Conservation (phyloP, 2,329 filamentous ascomycete genomes). For the Cladosporium sp. region DNA sequence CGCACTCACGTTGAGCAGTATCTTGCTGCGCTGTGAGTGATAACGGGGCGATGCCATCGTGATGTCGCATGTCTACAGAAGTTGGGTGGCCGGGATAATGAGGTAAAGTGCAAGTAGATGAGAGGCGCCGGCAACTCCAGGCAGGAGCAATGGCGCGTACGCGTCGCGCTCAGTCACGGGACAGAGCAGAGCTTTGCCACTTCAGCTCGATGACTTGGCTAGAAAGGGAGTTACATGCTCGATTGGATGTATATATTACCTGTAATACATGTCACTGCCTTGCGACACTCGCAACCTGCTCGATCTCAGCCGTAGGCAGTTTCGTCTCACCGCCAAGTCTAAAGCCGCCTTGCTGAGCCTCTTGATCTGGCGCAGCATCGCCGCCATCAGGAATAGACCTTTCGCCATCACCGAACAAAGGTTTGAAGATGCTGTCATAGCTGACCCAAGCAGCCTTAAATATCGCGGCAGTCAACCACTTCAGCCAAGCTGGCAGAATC, state of each 20-base stretch:
- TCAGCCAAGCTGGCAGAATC: slow-evolving; percentile 64
- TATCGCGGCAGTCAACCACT: slow-evolving; percentile 46
- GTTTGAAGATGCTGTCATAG: slow-evolving; percentile 63
- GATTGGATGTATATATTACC: not conserved
- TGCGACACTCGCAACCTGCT: slow-evolving; percentile 4
- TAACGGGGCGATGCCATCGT: slow-evolving; percentile 15
- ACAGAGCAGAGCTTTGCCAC: not conserved
- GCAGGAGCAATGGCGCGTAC: slow-evolving; percentile 2
- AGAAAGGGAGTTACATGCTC: too few relatives aligned
- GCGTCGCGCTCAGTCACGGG: not conserved
- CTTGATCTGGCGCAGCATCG: slow-evolving; percentile 12
- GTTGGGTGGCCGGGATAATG: not conserved
- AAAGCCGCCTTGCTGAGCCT: not conserved
- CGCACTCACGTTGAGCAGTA: slow-evolving; percentile 22
- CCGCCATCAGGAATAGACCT: slow-evolving; percentile 44
- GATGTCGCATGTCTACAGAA: not conserved
- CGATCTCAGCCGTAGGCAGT: not conserved
- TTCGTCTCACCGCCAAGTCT: not conserved
- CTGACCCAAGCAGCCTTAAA: slow-evolving; percentile 58
- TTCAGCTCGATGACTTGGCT: too few relatives aligned
- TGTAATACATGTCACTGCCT: not conserved
- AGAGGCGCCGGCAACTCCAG: not conserved
- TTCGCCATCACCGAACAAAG: slow-evolving; percentile 82
- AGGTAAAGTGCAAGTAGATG: not conserved
- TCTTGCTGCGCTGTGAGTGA: slow-evolving; percentile 14